Evolutionary conservation across 106 monocot genomes (phyloP).

Genomic region (Triglochin maritima): DNA sequence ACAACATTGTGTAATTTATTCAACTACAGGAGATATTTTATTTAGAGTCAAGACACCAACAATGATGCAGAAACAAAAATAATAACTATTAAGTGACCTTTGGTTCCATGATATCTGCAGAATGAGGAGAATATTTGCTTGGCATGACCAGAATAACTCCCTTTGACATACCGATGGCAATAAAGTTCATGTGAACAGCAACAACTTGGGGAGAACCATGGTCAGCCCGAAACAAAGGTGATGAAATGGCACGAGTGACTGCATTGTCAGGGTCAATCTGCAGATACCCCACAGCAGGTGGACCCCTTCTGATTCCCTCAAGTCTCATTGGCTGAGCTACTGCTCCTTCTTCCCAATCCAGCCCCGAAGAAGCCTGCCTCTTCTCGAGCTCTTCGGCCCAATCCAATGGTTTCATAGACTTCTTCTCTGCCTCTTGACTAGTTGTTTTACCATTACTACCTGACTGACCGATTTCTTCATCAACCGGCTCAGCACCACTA

Average conservation of each 20-base stretch:
- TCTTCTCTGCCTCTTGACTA: slow-evolving; percentile 44
- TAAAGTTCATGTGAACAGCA: slow-evolving; percentile 63
- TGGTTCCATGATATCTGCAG: slow-evolving; percentile 58
- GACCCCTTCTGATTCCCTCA: slow-evolving; percentile 74
- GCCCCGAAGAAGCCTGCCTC: slow-evolving; percentile 69
- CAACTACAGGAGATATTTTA: no score
- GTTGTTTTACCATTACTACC: slow-evolving; percentile 27
- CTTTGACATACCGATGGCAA: slow-evolving; percentile 77
- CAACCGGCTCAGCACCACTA: slow-evolving; percentile 23
- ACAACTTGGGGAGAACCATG: slow-evolving; percentile 71
- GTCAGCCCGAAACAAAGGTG: slow-evolving; percentile 51
- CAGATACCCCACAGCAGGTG: slow-evolving; percentile 89
- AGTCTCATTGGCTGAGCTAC: slow-evolving; percentile 90
- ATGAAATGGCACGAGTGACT: slow-evolving; percentile 59
- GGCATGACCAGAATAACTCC: slow-evolving; percentile 55
- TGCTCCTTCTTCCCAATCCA: slow-evolving; percentile 89
- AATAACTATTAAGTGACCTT: slow-evolving; percentile 81
- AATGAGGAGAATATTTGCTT: slow-evolving; percentile 72
- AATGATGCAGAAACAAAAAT: no score
- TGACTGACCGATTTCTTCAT: slow-evolving; percentile 21
- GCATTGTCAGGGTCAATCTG: slow-evolving; percentile 86
- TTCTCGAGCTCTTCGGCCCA: slow-evolving; percentile 90
- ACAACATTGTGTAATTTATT: no score
- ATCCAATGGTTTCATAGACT: slow-evolving; percentile 70
- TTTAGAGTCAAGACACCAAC: no score